Evolutionary conservation across 768 basidiomycete genomes (phyloP).

Genomic region (Lactifluus hygrophoroides): DNA sequence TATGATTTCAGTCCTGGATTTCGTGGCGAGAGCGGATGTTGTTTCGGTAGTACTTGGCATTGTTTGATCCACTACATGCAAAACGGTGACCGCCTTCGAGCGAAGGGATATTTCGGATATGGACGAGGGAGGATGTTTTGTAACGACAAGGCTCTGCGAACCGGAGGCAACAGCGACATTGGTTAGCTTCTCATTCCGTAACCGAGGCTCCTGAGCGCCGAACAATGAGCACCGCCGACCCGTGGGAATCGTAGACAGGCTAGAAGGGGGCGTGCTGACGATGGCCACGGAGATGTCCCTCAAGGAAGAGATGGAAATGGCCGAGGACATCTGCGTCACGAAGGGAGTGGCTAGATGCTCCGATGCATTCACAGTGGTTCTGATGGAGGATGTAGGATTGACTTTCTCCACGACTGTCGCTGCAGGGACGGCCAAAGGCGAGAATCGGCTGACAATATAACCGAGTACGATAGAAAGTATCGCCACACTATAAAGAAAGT

Average conservation of each 20-base stretch:
- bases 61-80: not conserved
- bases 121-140: conserved; percentile 11
- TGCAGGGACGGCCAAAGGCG: conserved; percentile 29
- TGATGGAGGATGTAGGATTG: not conserved
- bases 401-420: conserved; percentile 23
- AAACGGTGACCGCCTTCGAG: conserved; percentile 18
- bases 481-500: conserved; percentile 43
- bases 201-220: not conserved
- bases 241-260: conserved; percentile 12
- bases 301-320: conserved; percentile 9
- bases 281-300: conserved; percentile 15
- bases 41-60: not conserved
- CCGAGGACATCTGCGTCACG: conserved; percentile 13
- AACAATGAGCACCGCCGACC: not conserved
- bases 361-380: conserved; percentile 17
- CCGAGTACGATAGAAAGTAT: conserved; percentile 61
- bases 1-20: conserved; percentile 13
- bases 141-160: conserved; percentile 5
- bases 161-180: not conserved
- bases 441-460: conserved; percentile 33
- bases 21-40: not conserved
- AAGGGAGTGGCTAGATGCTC: not conserved
- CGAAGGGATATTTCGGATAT: conserved; percentile 10
- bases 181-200: not conserved
- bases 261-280: conserved; percentile 3